Base-by-base conservation (phyloP, 176 grass and related monocot species). In the Triticum urartu region DNA sequence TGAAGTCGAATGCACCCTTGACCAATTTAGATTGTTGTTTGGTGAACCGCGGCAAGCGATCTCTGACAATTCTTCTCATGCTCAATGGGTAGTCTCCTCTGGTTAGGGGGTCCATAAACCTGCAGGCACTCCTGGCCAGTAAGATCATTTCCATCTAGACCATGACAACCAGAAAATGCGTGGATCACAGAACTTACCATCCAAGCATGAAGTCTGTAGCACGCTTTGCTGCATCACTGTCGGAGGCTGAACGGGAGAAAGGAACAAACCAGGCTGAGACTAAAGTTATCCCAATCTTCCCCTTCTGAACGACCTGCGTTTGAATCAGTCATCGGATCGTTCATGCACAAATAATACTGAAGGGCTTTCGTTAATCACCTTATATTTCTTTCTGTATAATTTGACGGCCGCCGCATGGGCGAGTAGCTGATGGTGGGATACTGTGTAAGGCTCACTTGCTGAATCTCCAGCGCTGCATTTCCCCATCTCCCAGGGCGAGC, bases 141-240 rank as follows among this genome's bases (percentile, higher is more conserved):
- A 79, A 86, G 18, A 9, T 69, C 4, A 5, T 12, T 33, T 45
- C 39, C 4, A 38, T 9, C 2, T 38, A 43, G 11, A 72, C 0
- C 28, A 20, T 50, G 12, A 35, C 1, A 0, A 67, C 3, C 3
- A 39, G 84, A 63, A 28, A 11, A 25, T 0, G 5, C 28, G 28
- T 63, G 21, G 26, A n/a, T 10, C 6, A 40, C 36, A 60, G 1
- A 81, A 70, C 60, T 70, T 83, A 95, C 94, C 94, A 95, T 81
- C 94, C 94, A 78, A 92, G 39, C 87, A 79, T 87, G 91, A 95
- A 95, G 67, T 95, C 87, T 38, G 89, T 39, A 24, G 84, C 80
- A 2, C 87, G 90, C 33, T 63, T 88, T n/a, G 64, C 68, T 2
- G 94, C 91, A 61, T 87, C 81, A 4, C 72, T 7, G 15, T 96